These are phyloP conservation scores for Schizophyllum commune DNA, from an alignment of 1,284 basidiomycete genomes.

Conservation along the genomic window DNA sequence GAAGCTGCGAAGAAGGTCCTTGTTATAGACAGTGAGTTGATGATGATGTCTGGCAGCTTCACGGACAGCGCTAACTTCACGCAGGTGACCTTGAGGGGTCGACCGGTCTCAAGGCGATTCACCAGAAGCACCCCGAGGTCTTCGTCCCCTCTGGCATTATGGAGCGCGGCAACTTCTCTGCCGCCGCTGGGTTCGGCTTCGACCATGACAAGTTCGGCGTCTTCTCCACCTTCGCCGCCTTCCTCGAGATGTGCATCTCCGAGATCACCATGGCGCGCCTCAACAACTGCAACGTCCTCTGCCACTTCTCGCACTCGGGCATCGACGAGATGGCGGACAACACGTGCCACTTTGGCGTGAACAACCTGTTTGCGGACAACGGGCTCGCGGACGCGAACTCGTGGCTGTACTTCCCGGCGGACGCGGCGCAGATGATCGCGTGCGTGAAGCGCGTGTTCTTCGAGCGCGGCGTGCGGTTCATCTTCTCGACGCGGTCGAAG, in stretches of 20 bases:
- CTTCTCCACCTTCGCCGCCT: constrained; percentile 83
- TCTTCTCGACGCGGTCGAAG: constrained; percentile 83
- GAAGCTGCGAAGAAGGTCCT: constrained; percentile 74
- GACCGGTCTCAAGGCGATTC: constrained; percentile 78
- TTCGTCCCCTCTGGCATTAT: constrained; percentile 79
- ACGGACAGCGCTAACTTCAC: constrained; percentile 3
- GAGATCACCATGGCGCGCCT: constrained; percentile 87
- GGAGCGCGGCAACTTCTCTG: constrained; percentile 78
- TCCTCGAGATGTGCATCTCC: constrained; percentile 82
- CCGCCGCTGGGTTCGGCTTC: constrained; percentile 82
- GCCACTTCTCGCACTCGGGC: constrained; percentile 83
- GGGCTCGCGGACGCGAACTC: constrained; percentile 72
- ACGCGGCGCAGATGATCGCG: constrained; percentile 72
- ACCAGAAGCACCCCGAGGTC: constrained; percentile 82
- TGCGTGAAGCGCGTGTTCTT: constrained; percentile 74
- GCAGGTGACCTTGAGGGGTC: constrained; percentile 78
- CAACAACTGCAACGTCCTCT: constrained; percentile 79
- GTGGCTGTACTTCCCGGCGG: constrained; percentile 81
- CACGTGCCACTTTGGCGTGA: constrained; percentile 78
- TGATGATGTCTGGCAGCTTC: neutral
- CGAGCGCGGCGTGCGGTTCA: constrained; percentile 70
- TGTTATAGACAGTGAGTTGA: constrained; percentile 70
- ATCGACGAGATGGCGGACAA: constrained; percentile 54
- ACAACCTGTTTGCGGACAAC: constrained; percentile 82
- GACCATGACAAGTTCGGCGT: constrained; percentile 68